Percentiles rank a stretch among this genome's conserved stretches.
Evolutionary conservation across 2,329 filamentous ascomycete genomes (phyloP).

Genomic region (Knufia petricola): DNA sequence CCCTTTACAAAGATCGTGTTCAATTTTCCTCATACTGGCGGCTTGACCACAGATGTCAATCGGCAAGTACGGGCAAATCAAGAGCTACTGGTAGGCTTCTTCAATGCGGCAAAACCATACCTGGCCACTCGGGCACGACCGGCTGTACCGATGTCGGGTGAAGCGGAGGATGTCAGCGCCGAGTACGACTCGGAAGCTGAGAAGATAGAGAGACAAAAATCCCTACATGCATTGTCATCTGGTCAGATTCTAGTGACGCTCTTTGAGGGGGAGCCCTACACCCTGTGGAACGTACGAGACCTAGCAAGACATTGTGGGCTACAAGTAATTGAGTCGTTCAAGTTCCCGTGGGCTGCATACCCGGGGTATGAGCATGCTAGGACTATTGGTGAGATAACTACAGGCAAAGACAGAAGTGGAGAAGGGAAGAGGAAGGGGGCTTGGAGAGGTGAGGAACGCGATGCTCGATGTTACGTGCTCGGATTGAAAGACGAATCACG

Average conservation of each 20-base stretch:
- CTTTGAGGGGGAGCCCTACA: constrained; percentile 91
- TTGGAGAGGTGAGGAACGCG: constrained; percentile 40
- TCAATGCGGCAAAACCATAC: constrained; percentile 35
- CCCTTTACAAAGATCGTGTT: constrained; percentile 74
- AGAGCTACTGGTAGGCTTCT: constrained; percentile 42
- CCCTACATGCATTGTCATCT: constrained; percentile 17
- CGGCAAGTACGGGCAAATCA: constrained; percentile 90
- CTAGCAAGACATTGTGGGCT: constrained; percentile 61
- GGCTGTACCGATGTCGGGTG: constrained; percentile 15
- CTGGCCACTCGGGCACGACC: constrained; percentile 18
- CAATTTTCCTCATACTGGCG: constrained; percentile 95
- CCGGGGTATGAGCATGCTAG: constrained; percentile 39
- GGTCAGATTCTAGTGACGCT: constrained; percentile 67
- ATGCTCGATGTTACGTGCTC: constrained; percentile 39
- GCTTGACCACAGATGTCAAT: constrained; percentile 85
- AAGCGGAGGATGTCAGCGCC: constrained; percentile 15
- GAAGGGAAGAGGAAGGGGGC: constrained; percentile 28
- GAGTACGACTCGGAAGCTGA: constrained; percentile 20
- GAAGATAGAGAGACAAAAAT: constrained; percentile 12
- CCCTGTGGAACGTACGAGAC: constrained; percentile 88
- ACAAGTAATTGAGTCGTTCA: constrained; percentile 38
- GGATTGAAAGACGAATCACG: constrained; percentile 31
- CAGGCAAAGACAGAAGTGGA: constrained; percentile 25
- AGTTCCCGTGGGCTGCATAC: constrained; percentile 39
- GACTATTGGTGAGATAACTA: constrained; percentile 37